Evolutionary conservation across 768 basidiomycete species (phyloP).

Genomic region (Termitomyces sp.): DNA sequence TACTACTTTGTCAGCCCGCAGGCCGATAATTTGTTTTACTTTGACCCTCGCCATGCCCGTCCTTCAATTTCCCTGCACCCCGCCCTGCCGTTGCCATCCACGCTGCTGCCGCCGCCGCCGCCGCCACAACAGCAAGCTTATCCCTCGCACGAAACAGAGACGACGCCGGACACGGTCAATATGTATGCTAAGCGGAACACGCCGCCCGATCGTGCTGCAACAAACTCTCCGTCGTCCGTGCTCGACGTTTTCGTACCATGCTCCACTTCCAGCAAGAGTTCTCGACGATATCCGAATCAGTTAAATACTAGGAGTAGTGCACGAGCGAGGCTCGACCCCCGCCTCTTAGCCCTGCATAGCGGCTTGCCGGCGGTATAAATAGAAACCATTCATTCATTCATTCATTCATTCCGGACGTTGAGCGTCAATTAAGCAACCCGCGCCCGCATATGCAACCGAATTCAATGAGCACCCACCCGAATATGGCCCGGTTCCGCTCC

Average conservation of each 20-base stretch:
- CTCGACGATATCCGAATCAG: too few relatives aligned
- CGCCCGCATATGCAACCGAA: background rate
- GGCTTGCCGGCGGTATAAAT: too few relatives aligned
- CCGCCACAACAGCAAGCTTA: background rate
- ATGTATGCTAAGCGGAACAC: conserved; percentile 8
- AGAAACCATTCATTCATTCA: too few relatives aligned
- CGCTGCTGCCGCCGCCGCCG: conserved; percentile 11
- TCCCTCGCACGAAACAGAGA: background rate
- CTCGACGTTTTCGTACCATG: conserved; percentile 49
- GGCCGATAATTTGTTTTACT: conserved; percentile 79
- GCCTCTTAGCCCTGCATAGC: too few relatives aligned
- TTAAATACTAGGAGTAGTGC: too few relatives aligned
- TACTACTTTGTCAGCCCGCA: conserved; percentile 97
- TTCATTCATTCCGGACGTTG: too few relatives aligned
- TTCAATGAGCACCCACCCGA: too few relatives aligned
- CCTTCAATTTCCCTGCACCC: conserved; percentile 64
- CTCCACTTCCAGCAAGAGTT: conserved; percentile 58
- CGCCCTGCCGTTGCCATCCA: conserved; percentile 16
- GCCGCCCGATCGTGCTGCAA: conserved; percentile 22
- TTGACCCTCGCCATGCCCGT: conserved; percentile 76
- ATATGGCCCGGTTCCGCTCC: too few relatives aligned
- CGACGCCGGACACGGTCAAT: too few relatives aligned
- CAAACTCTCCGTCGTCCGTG: conserved; percentile 49
- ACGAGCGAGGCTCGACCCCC: background rate
- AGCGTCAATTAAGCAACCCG: background rate